Evolutionary conservation across 1,284 basidiomycete species (phyloP), one percentile per base, ranked within the genome.

Genomic region (Sanghuangporus weigelae): DNA sequence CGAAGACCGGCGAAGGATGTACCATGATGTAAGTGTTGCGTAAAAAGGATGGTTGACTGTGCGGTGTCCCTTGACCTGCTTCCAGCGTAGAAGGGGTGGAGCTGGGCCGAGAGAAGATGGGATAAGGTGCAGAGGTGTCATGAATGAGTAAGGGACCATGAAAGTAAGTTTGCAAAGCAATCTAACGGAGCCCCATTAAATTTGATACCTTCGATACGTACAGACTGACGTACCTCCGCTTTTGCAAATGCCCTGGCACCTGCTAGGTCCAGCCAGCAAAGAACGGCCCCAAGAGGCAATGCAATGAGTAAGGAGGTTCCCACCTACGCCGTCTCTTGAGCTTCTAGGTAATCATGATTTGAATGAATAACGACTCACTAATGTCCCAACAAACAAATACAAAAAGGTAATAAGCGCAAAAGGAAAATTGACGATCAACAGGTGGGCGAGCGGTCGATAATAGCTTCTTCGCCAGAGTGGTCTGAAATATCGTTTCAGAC

Each of bases 1-100:
- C 46, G 23, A 35, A 53, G 46, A 63, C 57, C 42, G 40, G 19
- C 19, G n/a, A 2, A 35, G 35, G 19, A 16, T 48, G 19, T 66
- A 88, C 88, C 89, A 92, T 90, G n/a, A 85, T 80, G 68, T 90
- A 90, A 2, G 87, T 76, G 67, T 91, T 91, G 69, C 82, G 86
- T 74, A 92, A 89, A 75, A 92, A 92, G 3, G 87, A 89, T 0
- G 75, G 76, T 73, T 90, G 87, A 62, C 76, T 79, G 62, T 63
- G 68, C 50, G 56, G 65, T 16, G 73, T 70, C 16, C 44, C 44
- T 19, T 63, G 63, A 5, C 82, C 84, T 5, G 74, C 71, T 72
- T 89, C 87, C 42, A 81, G 68, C 63, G 85, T 84, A 3, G 78
- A 73, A 3, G 75, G 68, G 3, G 46, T 53, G 23, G 38, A n/a